A percentile compares a stretch with the other conserved stretches of the same genome.
Conservation (phyloP, 2,329 filamentous ascomycete genomes). For the Coniosporium tulheliwenetii region DNA sequence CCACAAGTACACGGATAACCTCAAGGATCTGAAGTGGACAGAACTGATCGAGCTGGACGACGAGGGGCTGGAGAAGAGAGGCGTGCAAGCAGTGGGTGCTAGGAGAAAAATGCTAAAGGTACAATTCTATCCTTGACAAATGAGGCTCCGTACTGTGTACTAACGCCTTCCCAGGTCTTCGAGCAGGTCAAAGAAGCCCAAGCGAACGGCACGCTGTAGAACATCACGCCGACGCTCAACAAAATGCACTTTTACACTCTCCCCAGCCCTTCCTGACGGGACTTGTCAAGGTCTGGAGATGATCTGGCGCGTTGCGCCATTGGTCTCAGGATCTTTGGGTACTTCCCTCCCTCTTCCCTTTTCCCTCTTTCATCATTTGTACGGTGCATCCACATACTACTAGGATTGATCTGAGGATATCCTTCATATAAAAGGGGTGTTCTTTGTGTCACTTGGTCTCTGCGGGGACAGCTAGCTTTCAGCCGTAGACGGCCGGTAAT, state of each 20-base stretch:
- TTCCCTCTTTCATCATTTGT: background rate
- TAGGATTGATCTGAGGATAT: background rate
- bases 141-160: constrained; percentile 3
- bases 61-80: constrained; percentile 78
- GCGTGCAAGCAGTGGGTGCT: constrained; percentile 88
- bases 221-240: background rate
- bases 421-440: background rate
- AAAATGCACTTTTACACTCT: background rate
- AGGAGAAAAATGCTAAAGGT: constrained; percentile 97
- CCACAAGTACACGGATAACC: constrained; percentile 97
- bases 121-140: constrained; percentile 7
- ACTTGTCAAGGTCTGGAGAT: background rate
- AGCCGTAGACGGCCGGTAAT: background rate
- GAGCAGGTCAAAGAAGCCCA: constrained; percentile 70
- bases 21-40: constrained; percentile 95
- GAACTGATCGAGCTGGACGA: constrained; percentile 87
- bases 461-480: background rate
- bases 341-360: background rate
- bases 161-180: constrained; percentile 49
- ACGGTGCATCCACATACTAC: background rate
- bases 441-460: background rate
- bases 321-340: background rate
- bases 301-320: background rate
- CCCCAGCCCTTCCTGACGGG: background rate
- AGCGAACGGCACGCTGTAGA: constrained; percentile 22